A percentile compares a stretch with the other conserved stretches of the same genome.
phyloP scores from a whole-genome alignment of 108 stramenopile genomes.

The Skeletonema costatum region DNA sequence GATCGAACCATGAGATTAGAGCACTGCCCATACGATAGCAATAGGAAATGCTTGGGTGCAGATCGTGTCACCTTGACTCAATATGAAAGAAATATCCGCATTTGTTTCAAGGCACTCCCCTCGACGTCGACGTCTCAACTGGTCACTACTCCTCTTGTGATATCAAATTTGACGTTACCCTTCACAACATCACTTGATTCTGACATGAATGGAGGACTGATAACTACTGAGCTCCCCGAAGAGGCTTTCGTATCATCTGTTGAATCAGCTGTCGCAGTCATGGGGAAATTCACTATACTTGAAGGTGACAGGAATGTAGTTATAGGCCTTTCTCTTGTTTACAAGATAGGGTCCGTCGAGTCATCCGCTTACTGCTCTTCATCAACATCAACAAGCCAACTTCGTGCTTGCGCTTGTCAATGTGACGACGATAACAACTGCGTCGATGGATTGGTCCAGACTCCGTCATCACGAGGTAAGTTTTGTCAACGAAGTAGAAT shows the following conservation, averaged over 20 bases:
- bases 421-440: background rate
- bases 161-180: background rate
- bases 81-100: background rate
- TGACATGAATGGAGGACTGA: background rate
- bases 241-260: background rate
- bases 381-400: background rate
- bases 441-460: background rate
- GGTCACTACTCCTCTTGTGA: too few relatives aligned
- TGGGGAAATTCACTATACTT: background rate
- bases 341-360: background rate
- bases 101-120: background rate
- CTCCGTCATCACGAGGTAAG: background rate
- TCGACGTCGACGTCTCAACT: too few relatives aligned
- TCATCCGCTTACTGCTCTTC: background rate
- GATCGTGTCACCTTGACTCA: background rate
- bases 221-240: background rate
- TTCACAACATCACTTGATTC: background rate
- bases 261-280: background rate
- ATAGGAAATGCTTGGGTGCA: background rate
- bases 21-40: background rate
- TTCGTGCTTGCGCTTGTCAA: background rate
- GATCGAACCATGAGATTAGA: background rate
- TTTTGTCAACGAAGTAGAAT: background rate
- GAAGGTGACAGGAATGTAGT: background rate
- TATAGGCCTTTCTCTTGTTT: background rate